A percentile compares a stretch with the other conserved stretches of the same genome.
phyloP scores from a whole-genome alignment of 495 filamentous ascomycete species.

The Aspergillus sclerotioniger region DNA sequence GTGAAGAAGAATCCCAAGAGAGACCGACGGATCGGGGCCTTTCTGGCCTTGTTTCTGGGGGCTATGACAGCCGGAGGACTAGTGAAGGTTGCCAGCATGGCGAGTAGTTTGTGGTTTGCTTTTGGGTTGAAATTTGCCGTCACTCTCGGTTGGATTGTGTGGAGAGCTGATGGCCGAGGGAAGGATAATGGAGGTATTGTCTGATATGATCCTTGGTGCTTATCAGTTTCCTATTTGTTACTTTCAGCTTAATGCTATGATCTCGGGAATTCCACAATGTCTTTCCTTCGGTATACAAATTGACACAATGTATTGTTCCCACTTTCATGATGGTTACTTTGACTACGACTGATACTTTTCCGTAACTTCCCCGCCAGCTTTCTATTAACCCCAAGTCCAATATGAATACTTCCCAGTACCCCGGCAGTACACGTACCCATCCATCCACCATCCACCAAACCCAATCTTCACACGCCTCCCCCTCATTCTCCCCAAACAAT shows the following conservation, averaged over 20 bases:
- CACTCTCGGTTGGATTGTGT: constrained; percentile 32
- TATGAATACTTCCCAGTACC: no score
- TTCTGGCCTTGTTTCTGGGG: constrained; percentile 36
- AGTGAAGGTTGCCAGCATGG: constrained; percentile 28
- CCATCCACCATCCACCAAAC: no score
- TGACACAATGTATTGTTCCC: no score
- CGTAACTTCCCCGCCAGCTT: no score
- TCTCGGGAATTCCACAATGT: background rate
- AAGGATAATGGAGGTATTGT: background rate
- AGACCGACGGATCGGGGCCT: constrained; percentile 33
- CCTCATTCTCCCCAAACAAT: no score
- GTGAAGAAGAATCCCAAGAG: constrained; percentile 31
- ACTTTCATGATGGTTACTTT: no score
- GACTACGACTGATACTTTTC: no score
- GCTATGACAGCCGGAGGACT: constrained; percentile 41
- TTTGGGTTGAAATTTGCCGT: constrained; percentile 35
- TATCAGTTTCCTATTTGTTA: background rate
- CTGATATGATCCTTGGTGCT: background rate
- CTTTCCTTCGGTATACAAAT: background rate
- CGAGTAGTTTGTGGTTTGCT: constrained; percentile 38
- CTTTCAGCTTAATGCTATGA: background rate
- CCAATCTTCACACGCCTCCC: no score
- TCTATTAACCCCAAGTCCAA: no score
- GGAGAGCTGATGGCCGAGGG: constrained; percentile 21
- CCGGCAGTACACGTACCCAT: no score